Percentiles rank a stretch among this genome's conserved stretches.
Conservation (phyloP, 1,284 basidiomycete genomes). For the Boletus mariae region DNA sequence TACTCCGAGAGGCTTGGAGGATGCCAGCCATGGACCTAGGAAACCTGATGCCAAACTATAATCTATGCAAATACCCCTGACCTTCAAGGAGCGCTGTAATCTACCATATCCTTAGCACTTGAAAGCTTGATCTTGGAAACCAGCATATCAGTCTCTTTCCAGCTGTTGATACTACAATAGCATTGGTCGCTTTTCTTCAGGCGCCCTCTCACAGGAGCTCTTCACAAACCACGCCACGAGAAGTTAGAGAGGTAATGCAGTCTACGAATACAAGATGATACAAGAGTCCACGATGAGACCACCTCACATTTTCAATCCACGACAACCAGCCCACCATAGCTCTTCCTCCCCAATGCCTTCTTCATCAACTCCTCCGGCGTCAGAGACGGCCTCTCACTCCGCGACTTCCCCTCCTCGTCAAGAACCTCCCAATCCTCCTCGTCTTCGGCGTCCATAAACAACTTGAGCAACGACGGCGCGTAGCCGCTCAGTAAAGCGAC, state of each 20-base stretch:
- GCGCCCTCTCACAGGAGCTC: too few relatives aligned
- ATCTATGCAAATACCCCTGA: constrained; percentile 10
- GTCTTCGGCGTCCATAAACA: constrained; percentile 58
- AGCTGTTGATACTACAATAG: too few relatives aligned
- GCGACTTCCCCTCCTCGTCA: constrained; percentile 27
- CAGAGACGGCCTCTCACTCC: constrained; percentile 34
- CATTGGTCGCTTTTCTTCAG: too few relatives aligned
- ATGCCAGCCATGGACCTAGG: neutral
- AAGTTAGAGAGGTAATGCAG: neutral
- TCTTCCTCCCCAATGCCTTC: constrained; percentile 47
- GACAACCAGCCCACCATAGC: constrained; percentile 50
- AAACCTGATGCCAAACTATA: constrained; percentile 26
- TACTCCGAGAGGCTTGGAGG: neutral
- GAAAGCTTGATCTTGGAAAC: too few relatives aligned
- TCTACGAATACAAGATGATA: neutral
- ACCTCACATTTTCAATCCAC: constrained; percentile 15
- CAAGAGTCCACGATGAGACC: neutral
- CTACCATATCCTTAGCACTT: neutral
- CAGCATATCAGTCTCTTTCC: too few relatives aligned
- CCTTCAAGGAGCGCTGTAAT: neutral
- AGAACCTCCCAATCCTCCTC: constrained; percentile 36
- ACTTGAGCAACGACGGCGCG: constrained; percentile 64
- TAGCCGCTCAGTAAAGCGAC: constrained; percentile 67
- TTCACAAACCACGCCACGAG: too few relatives aligned
- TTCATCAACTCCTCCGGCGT: constrained; percentile 52